A percentile compares a stretch with the other conserved stretches of the same genome.
phyloP scores from a whole-genome alignment of 164 flowering plant genomes.

The Piper longum region DNA sequence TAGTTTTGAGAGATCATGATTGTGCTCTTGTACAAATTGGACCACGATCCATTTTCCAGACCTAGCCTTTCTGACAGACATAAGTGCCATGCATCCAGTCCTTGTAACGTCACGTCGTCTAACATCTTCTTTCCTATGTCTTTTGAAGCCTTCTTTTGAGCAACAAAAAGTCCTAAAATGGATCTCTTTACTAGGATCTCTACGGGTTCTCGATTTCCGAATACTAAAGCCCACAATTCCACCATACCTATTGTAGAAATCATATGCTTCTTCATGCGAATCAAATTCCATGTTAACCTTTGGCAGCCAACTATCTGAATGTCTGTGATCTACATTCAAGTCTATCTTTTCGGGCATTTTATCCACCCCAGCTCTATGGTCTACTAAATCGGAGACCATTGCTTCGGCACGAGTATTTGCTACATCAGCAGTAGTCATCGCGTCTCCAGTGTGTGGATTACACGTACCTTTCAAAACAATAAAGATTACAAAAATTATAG shows the following conservation, averaged over 20 bases:
- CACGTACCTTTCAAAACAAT: not conserved
- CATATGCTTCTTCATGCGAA: not conserved
- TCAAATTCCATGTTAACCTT: slow-evolving; percentile 3
- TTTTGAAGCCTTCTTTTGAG: too few species aligned
- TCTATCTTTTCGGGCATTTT: not conserved
- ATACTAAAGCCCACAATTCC: slow-evolving; percentile 1
- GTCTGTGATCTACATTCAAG: not conserved
- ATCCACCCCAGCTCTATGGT: not conserved
- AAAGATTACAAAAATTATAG: too few species aligned
- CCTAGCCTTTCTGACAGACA: not conserved
- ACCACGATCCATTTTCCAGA: not conserved
- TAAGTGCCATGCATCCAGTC: too few species aligned
- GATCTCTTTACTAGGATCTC: not conserved
- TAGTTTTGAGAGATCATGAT: not conserved
- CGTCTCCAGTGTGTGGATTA: not conserved
- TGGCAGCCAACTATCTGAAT: not conserved
- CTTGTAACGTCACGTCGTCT: too few species aligned
- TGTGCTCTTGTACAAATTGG: slow-evolving; percentile 1
- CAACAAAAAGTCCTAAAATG: too few species aligned
- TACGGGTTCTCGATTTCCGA: not conserved
- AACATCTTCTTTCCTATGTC: too few species aligned
- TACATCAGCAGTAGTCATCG: not conserved
- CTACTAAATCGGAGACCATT: not conserved
- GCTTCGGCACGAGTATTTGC: not conserved
- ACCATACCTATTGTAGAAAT: slow-evolving; percentile 3